Base-by-base conservation (phyloP, 2,329 filamentous ascomycete genomes). In the Fusarium transvaalense region DNA sequence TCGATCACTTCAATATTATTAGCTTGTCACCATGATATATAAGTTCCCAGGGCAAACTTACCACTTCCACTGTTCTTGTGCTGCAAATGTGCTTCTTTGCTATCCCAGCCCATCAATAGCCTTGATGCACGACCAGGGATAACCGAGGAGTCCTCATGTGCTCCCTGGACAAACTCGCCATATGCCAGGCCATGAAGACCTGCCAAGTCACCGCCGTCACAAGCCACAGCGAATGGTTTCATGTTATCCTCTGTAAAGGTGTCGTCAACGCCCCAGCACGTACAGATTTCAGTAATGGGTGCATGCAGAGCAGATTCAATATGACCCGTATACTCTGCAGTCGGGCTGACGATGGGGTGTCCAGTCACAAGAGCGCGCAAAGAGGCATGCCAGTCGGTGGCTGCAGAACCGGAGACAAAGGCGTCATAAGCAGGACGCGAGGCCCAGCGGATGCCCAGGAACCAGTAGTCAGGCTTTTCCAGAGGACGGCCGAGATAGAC, bases 391-490 rank as follows among this genome's bases (percentile, higher is more conserved):
- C 81, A 82, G 66, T 78, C 80, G 48, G 79, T 78, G 55, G 79
- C 81, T 63, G 75, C 78, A 27, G 79, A 77, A 9, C 80, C 81
- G 59, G 77, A 77, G 63, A 80, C 77, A 64, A 83, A 85, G 63
- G 78, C 77, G 60, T 76, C 69, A 67, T 79, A 75, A 46, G 77
- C 76, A 35, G 71, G 71, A 10, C 65, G 56, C 10, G 78, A 78
- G 42, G 70, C 61, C 80, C 80, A 82, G 55, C 75, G 74, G 29
- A 79, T 71, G 50, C 78, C 69, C 56, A 78, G 73, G 46, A 76
- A 69, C 74, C 76, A 79, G 34, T 64, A 71, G 23, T 69, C 69
- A 10, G 78, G 75, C 25, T 76, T 71, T 66, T 82, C 80, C 48
- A 78, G 55, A 34, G 78, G 75, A 10, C 71, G 73, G 61, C 80